These are phyloP conservation scores for Tylopilus plumbeoviolaceoides DNA, from an alignment of 768 basidiomycete species.

Conservation along the genomic window DNA sequence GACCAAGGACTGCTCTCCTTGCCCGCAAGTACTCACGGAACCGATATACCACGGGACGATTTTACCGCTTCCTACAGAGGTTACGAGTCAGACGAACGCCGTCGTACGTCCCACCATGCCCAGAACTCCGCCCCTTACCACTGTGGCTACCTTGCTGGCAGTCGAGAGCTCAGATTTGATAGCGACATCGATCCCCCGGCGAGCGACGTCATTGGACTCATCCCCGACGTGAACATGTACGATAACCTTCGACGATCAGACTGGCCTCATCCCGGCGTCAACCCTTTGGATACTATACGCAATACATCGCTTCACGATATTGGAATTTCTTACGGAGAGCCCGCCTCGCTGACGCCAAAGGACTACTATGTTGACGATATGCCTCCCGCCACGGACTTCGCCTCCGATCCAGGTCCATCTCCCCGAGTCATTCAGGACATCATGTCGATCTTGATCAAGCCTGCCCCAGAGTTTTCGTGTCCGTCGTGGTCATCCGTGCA, in stretches of 20 bases:
- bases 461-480: constrained; percentile 11
- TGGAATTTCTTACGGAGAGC: background rate
- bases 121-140: background rate
- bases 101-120: background rate
- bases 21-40: background rate
- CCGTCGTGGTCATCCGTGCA: constrained; percentile 4
- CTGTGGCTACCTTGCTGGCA: background rate
- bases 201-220: constrained; percentile 20
- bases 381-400: background rate
- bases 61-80: background rate
- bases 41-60: background rate
- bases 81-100: background rate
- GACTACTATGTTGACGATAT: background rate
- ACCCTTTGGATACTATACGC: constrained; percentile 38
- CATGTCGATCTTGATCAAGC: constrained; percentile 26
- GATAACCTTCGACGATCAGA: constrained; percentile 17
- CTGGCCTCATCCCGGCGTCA: constrained; percentile 27
- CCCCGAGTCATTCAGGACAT: constrained; percentile 30
- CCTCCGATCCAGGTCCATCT: constrained; percentile 19
- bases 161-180: constrained; percentile 5
- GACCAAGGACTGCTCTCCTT: no score
- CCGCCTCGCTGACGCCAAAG: background rate
- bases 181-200: constrained; percentile 8
- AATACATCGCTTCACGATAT: background rate
- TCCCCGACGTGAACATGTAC: constrained; percentile 37